Evolutionary conservation across 1,139 yeast genomes (phyloP).

Genomic region (Lodderomyces orthopsilosis): DNA sequence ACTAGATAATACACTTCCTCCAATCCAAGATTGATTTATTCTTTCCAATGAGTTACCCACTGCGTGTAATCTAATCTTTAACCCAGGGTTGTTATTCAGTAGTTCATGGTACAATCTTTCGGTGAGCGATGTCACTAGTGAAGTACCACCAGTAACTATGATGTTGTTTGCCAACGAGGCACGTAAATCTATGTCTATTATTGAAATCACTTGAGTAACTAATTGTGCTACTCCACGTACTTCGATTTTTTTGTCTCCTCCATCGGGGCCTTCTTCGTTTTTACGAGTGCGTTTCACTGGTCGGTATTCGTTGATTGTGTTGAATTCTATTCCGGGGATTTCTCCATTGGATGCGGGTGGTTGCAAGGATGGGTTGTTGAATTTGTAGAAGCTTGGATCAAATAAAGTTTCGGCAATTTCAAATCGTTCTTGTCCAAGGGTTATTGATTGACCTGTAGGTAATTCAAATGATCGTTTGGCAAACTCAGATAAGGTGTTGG

Average conservation of each 20-base stretch:
- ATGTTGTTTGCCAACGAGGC: slow-evolving; percentile 91
- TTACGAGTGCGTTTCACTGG: slow-evolving; percentile 65
- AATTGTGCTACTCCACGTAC: slow-evolving; percentile 65
- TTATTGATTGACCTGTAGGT: slow-evolving; percentile 59
- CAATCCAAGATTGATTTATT: slow-evolving; percentile 88
- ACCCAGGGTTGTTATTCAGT: slow-evolving; percentile 76
- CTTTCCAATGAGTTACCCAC: slow-evolving; percentile 85
- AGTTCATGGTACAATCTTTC: slow-evolving; percentile 79
- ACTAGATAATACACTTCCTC: slow-evolving; percentile 89
- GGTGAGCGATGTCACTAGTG: slow-evolving; percentile 83
- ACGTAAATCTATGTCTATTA: slow-evolving; percentile 83
- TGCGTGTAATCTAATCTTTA: slow-evolving; percentile 84
- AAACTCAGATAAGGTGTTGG: slow-evolving; percentile 1
- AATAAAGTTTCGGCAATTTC: slow-evolving; percentile 74
- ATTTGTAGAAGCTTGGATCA: slow-evolving; percentile 50
- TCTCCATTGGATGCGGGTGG: slow-evolving; percentile 38
- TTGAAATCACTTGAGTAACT: slow-evolving; percentile 65
- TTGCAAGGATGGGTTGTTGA: slow-evolving; percentile 21
- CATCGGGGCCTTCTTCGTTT: slow-evolving; percentile 15
- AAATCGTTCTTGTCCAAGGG: slow-evolving; percentile 55
- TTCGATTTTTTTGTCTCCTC: slow-evolving; percentile 24
- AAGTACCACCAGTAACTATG: slow-evolving; percentile 86
- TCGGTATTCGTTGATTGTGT: slow-evolving; percentile 57
- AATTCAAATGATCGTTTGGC: slow-evolving; percentile 65
- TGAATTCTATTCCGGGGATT: slow-evolving; percentile 24